Evolutionary conservation across 345 rosid genomes (phyloP).

Genomic region (Abelmoschus esculentus): DNA sequence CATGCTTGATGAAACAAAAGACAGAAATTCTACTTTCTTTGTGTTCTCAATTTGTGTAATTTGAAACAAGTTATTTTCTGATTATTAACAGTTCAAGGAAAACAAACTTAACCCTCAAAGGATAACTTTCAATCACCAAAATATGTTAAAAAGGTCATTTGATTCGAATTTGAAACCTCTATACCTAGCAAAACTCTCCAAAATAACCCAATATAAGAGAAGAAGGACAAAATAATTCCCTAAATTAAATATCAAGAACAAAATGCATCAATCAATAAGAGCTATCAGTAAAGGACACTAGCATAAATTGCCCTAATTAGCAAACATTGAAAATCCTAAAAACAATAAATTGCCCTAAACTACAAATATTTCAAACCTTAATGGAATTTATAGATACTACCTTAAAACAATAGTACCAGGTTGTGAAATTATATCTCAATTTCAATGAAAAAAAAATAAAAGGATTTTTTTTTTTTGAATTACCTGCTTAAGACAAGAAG

Average conservation of each 20-base stretch:
- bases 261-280: not conserved
- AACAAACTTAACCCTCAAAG: not conserved
- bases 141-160: not conserved
- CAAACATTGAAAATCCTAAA: not conserved
- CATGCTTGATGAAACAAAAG: not conserved
- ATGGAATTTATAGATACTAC: not conserved
- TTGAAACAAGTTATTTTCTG: not conserved
- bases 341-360: not conserved
- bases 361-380: not conserved
- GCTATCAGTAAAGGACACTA: not conserved
- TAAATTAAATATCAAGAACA: not conserved
- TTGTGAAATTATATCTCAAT: not conserved
- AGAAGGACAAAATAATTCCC: not conserved
- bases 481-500: conserved; percentile 87
- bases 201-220: not conserved
- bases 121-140: not conserved
- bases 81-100: not conserved
- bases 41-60: not conserved
- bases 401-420: not conserved
- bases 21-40: too few species aligned
- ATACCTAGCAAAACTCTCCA: too few species aligned
- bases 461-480: too few species aligned
- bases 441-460: not conserved
- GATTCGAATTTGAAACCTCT: not conserved
- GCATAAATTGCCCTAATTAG: not conserved